These are phyloP conservation scores for Emmonsiellopsis sp. DNA, from an alignment of 2,329 filamentous ascomycete genomes.

Conservation along the genomic window DNA sequence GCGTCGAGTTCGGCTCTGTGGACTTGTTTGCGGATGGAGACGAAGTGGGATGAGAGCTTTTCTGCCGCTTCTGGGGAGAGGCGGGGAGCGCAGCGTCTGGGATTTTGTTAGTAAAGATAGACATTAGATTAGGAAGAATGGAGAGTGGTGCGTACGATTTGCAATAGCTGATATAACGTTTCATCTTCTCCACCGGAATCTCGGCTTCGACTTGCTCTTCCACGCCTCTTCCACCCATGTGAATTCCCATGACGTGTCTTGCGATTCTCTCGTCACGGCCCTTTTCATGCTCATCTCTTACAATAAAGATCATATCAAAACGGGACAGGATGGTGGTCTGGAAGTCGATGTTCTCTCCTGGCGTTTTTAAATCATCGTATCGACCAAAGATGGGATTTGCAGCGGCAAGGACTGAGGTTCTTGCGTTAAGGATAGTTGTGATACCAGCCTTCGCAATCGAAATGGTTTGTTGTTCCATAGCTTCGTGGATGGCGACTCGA, in stretches of 20 bases:
- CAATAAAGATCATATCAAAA: conserved; percentile 99
- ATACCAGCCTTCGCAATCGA: conserved; percentile 98
- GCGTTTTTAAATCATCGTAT: conserved; percentile 96
- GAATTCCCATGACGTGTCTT: conserved; percentile 92
- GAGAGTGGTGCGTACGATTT: conserved; percentile 59
- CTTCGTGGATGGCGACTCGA: conserved; percentile 95
- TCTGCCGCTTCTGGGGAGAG: conserved; percentile 85
- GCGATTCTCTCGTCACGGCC: conserved; percentile 88
- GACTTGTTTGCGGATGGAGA: conserved; percentile 88
- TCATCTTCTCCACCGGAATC: conserved; percentile 93
- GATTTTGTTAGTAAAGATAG: background rate
- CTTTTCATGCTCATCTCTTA: conserved; percentile 86
- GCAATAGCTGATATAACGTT: conserved; percentile 94
- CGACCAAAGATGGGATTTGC: conserved; percentile 96
- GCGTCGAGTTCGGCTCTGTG: conserved; percentile 83
- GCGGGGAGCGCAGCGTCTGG: conserved; percentile 78
- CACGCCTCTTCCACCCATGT: conserved; percentile 78
- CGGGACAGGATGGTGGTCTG: conserved; percentile 95
- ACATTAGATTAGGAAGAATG: conserved; percentile 21
- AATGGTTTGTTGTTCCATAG: conserved; percentile 99
- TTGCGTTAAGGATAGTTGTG: conserved; percentile 91
- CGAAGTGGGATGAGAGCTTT: conserved; percentile 94
- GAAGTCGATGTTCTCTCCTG: conserved; percentile 98
- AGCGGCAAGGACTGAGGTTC: conserved; percentile 88
- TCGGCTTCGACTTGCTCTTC: conserved; percentile 80